Conservation (phyloP, 768 basidiomycete species). For the Boletus speciosus region DNA sequence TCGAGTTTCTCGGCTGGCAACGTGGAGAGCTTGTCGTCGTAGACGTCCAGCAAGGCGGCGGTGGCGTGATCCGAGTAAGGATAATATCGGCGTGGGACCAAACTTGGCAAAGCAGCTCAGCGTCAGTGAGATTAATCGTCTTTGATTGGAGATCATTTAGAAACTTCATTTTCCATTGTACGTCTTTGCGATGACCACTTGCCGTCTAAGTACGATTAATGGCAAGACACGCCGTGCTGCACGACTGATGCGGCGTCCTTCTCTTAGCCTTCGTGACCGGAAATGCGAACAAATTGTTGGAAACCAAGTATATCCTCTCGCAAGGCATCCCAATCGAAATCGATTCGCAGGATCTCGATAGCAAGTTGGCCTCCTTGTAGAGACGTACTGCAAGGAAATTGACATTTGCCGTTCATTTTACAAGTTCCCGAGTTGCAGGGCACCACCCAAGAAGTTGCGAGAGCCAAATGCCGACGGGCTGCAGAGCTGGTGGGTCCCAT, state of each 20-base stretch:
- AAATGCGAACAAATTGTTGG: slow-evolving; percentile 87
- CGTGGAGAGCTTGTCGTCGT: slow-evolving; percentile 13
- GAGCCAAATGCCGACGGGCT: slow-evolving; percentile 80
- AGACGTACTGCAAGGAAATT: not conserved
- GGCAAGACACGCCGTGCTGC: not conserved
- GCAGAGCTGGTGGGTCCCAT: slow-evolving; percentile 63
- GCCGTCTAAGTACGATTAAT: slow-evolving; percentile 23
- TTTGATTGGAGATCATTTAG: not conserved
- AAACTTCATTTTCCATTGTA: not conserved
- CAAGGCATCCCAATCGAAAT: slow-evolving; percentile 67
- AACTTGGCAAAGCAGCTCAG: not conserved
- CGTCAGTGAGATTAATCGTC: too few species aligned
- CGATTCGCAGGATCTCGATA: slow-evolving; percentile 73
- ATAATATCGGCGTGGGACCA: not conserved
- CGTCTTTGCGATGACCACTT: slow-evolving; percentile 18
- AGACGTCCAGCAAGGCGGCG: slow-evolving; percentile 8
- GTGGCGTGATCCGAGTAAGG: slow-evolving; percentile 3
- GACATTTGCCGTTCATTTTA: not conserved
- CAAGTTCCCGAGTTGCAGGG: slow-evolving; percentile 94
- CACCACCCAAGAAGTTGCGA: slow-evolving; percentile 84
- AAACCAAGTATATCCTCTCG: slow-evolving; percentile 81
- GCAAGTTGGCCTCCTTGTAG: slow-evolving; percentile 42
- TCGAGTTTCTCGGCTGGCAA: slow-evolving; percentile 4
- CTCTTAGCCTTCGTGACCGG: slow-evolving; percentile 86
- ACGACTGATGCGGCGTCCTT: slow-evolving; percentile 9